Evolutionary conservation across 768 basidiomycete genomes (phyloP), one percentile per base, ranked within the genome.

Genomic region (Calocybe gangraenosa): DNA sequence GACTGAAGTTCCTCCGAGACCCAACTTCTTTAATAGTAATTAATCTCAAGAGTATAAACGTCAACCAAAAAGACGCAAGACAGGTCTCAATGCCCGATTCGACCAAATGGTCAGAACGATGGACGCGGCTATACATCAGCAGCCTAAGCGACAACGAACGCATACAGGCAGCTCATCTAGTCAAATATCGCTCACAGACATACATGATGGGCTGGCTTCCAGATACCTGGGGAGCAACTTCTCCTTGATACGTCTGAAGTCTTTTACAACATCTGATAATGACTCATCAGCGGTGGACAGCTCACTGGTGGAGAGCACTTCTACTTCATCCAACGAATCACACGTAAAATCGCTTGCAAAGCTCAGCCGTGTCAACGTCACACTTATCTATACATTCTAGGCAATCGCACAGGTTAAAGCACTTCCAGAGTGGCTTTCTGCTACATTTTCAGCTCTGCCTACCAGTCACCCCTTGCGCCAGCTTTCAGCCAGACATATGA

Each of bases 81-180:
- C 63, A n/a, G 73, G 73, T 7, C 62, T 81, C 39, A 87, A 87
- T 52, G 58, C 71, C 25, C 75, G 75, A 31, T 84, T 79, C 52
- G 84, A 87, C 58, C 69, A 69, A 35, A 87, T 88, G 85, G 63
- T 87, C 22, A 70, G 78, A 40, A 69, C 75, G 2, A 78, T 84
- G 66, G 71, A 76, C 43, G 50, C 64, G n/a, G 58, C 66, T 32
- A 58, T 64, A 50, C 54, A 63, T 43, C 56, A 42, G 36, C 54
- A 41, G 41, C 17, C 28, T 53, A 49, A 30, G 40, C 57, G 66
- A 25, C 60, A 55, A 21, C 65, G 68, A 32, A 52, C 59, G 7
- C 54, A 58, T 25, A 78, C 74, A 18, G 65, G 67, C 6, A 62
- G 67, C 7, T 79, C 75, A 0, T 71, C 25, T 28, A 28, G 25